Evolutionary conservation across 2,329 filamentous ascomycete species (phyloP).

Genomic region (Nannizzia gypsea): DNA sequence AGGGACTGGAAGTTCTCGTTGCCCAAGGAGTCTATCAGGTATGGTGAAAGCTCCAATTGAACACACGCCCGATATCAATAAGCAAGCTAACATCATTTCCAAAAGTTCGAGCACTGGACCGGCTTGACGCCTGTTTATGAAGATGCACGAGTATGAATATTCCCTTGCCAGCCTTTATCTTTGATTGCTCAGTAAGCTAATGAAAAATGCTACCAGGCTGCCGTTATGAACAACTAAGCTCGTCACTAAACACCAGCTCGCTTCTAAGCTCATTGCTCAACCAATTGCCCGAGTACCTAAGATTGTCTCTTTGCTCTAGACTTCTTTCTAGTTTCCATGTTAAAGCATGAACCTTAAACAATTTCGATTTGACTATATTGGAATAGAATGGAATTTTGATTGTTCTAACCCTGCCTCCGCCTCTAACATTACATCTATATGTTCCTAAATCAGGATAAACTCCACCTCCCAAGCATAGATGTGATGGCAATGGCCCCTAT

Average conservation of each 20-base stretch:
- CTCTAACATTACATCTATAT: background rate
- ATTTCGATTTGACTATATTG: background rate
- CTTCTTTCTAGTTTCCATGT: background rate
- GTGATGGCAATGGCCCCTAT: too few relatives aligned
- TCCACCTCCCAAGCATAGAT: too few relatives aligned
- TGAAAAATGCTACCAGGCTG: background rate
- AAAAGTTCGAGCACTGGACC: constrained; percentile 1
- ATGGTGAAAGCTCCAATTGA: constrained; percentile 23
- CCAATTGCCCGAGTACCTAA: background rate
- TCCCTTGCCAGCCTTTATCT: background rate
- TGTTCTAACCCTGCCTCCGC: background rate
- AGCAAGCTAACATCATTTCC: background rate
- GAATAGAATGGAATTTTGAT: background rate
- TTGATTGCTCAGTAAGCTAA: background rate
- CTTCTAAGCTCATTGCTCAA: background rate
- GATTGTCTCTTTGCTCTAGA: background rate
- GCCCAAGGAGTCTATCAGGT: constrained; percentile 79
- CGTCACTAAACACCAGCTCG: background rate
- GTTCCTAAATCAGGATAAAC: too few relatives aligned
- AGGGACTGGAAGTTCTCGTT: constrained; percentile 77
- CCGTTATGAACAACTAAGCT: constrained; percentile 2
- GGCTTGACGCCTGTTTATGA: background rate
- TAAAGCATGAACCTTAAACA: background rate
- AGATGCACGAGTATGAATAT: background rate
- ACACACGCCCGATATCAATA: background rate